These are phyloP conservation scores for Madurella fahalii DNA, from an alignment of 2,329 filamentous ascomycete genomes.

Conservation along the genomic window DNA sequence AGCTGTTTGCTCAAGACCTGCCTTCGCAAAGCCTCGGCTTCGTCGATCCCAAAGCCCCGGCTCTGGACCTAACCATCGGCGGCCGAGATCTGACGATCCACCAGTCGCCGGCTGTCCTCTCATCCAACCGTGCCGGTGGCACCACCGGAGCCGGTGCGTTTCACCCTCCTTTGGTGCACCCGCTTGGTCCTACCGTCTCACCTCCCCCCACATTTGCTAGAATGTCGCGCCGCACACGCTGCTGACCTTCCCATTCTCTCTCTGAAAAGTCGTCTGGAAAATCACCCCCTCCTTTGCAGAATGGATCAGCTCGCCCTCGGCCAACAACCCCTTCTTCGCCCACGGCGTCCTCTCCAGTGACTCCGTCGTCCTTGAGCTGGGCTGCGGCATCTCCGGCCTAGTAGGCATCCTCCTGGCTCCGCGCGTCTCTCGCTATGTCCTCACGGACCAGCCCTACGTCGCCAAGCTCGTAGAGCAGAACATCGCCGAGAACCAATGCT, in stretches of 20 bases:
- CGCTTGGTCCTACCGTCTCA: neutral
- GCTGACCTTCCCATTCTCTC: slow-evolving; percentile 5
- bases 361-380: slow-evolving; percentile 72
- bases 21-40: slow-evolving; percentile 80
- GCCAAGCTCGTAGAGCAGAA: slow-evolving; percentile 73
- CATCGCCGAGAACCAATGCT: slow-evolving; percentile 55
- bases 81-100: slow-evolving; percentile 69
- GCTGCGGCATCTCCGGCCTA: slow-evolving; percentile 81
- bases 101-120: slow-evolving; percentile 79
- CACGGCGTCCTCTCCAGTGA: slow-evolving; percentile 44
- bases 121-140: slow-evolving; percentile 64
- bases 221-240: neutral
- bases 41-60: slow-evolving; percentile 64
- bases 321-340: slow-evolving; percentile 57
- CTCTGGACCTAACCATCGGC: slow-evolving; percentile 64
- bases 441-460: slow-evolving; percentile 88
- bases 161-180: neutral
- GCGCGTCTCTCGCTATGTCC: slow-evolving; percentile 61
- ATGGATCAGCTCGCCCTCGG: slow-evolving; percentile 62
- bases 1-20: slow-evolving; percentile 74
- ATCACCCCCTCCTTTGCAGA: slow-evolving; percentile 77
- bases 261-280: slow-evolving; percentile 73
- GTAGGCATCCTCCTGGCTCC: slow-evolving; percentile 66
- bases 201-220: slow-evolving; percentile 1
- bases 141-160: slow-evolving; percentile 50